Evolutionary conservation across 306 rosid species (phyloP), one percentile per base, ranked within the genome.

Genomic region (Prunus dulcis): DNA sequence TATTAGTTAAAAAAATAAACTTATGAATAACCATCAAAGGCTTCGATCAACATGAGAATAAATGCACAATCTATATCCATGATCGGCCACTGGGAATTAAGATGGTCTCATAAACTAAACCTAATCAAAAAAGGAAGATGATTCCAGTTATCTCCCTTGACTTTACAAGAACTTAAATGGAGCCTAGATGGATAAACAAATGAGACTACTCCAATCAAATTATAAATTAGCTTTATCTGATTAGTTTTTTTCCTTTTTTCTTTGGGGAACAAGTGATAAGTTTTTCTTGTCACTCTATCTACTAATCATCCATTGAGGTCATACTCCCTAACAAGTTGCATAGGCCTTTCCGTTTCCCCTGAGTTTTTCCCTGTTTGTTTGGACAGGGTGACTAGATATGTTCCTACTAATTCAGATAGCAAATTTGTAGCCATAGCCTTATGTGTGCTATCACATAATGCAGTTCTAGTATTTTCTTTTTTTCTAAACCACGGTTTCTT

Each of bases 31-130:
- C 45, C 6, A 52, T 71, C 50, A 56, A 79, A 43, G 41, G 50
- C 57, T 25, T 55, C 50, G 41, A 82, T 64, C 47, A 73, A 73
- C 68, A 74, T 3, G 47, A 23, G 10, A 34, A 74, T 56, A 57
- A 18, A 52, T 19, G 17, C 41, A 10, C 28, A 28, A 64, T 8
- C 18, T 53, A 64, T 10, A 22, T 43, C 63, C 12, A 9, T n/a
- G 15, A 63, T 22, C 23, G 13, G 49, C 43, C 25, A 27, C 18
- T 45, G 12, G 9, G 12, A 55, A 76, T 61, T 20, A 41, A 41
- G 60, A 10, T 63, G 43, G 7, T 18, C 8, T n/a, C 9, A 1
- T 70, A 9, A 27, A 60, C 10, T 13, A 27, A 49, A 17, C 41
- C 19, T 53, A 25, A 28, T 66, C 6, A 79, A 57, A 1, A 66